Base-by-base conservation (phyloP, 1,284 basidiomycete genomes). In the Vanrija humicola region DNA sequence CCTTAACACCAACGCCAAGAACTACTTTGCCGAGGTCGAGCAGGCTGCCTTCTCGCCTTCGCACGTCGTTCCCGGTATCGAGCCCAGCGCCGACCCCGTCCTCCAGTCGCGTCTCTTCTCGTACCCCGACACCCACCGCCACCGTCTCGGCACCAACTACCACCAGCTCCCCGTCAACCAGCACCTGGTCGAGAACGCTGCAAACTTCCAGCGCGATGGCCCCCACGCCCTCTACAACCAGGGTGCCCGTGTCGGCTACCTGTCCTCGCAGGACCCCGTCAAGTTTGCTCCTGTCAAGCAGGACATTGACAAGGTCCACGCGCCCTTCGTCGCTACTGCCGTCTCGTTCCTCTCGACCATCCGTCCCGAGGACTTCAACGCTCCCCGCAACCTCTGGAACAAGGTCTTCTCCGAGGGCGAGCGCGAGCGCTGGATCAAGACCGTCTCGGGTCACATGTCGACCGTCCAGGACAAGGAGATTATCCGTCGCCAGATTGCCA, bases 21-120 rank as follows among this genome's bases (percentile, higher is more conserved):
- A 74, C 64, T 74, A 76, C 69, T 78, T 75, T 58, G 70, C 88
- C 52, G 89, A 91, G 77, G 83, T 91, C 54, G 89, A 91, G 73
- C 89, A 91, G 76, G 83, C 83, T 23, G 71, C 73, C 1, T 75
- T 65, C 66, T 71, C 53, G 29, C 93, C 93, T 0, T 87, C 88
- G 1, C 90, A 96, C 75, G 77, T 86, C 48, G 79, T 95, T 4
- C 88, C 88, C 2, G 94, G 92, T 73, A 83, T 93, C 66, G 93
- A 95, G 80, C 83, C 90, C 38, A 86, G 87, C 16, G 83, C 86
- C 38, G 93, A 96, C 77, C 93, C 93, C 16, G 88, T 96, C 59
- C 81, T 96, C 61, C 93, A 96, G 76, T 87, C 87, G 26, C 89
- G 93, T 60, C 83, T 96, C 42, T 96, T 95, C 85, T 90, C 90